Conservation (phyloP, 1,139 yeast genomes). For the Lodderomyces margitis region DNA sequence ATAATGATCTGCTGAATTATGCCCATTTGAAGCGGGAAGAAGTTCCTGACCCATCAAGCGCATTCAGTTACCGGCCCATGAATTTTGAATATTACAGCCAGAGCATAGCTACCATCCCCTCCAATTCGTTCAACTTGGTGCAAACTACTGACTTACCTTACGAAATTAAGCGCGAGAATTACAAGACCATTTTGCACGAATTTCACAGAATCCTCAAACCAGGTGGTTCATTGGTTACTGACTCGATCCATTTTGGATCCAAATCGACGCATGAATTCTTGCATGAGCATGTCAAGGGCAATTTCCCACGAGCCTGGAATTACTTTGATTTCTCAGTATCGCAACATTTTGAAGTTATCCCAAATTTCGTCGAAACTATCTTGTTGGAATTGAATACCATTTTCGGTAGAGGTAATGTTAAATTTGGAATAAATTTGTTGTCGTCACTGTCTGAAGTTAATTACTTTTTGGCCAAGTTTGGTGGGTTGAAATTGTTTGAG, state of each 20-base stretch:
- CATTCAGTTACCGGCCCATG: conserved; percentile 29
- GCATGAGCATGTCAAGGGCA: conserved; percentile 11
- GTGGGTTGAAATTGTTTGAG: conserved; percentile 32
- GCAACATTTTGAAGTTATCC: conserved; percentile 24
- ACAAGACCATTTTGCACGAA: conserved; percentile 28
- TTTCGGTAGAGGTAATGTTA: conserved; percentile 38
- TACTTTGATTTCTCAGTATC: conserved; percentile 22
- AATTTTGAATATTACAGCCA: conserved; percentile 36
- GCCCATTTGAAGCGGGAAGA: conserved; percentile 13
- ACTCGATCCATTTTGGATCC: conserved; percentile 26
- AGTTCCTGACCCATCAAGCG: conserved; percentile 20
- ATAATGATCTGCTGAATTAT: conserved; percentile 14
- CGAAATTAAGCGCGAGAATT: conserved; percentile 30
- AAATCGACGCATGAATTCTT: conserved; percentile 15
- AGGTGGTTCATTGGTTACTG: conserved; percentile 38
- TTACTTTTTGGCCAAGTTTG: conserved; percentile 30
- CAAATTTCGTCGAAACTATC: conserved; percentile 25
- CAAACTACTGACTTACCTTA: conserved; percentile 37
- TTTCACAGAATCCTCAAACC: conserved; percentile 36
- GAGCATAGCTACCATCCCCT: conserved; percentile 28
- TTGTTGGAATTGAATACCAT: conserved; percentile 23
- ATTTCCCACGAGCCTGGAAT: conserved; percentile 16
- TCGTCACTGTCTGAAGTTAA: conserved; percentile 34
- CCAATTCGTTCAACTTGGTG: conserved; percentile 34
- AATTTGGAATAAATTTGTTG: conserved; percentile 30